Evolutionary conservation across 371 early-diverging fungal genomes (phyloP).

Genomic region (Mucor velutinosus): DNA sequence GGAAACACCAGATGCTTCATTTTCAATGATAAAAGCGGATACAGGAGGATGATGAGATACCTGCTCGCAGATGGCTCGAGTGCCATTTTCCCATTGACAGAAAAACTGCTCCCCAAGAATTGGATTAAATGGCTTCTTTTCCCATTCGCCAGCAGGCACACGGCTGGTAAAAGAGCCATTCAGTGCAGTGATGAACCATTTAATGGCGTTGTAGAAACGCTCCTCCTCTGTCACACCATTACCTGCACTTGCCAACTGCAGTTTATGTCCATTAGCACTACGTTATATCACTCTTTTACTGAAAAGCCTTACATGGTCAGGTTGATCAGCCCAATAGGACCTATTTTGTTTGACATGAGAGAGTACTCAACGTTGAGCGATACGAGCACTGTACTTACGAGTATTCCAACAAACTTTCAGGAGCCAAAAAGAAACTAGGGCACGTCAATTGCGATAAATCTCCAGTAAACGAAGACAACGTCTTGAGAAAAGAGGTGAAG

Average conservation of each 20-base stretch:
- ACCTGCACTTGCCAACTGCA: conserved; percentile 55
- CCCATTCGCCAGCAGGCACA: conserved; percentile 70
- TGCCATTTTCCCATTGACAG: conserved; percentile 68
- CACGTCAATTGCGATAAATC: conserved; percentile 79
- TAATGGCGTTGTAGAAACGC: conserved; percentile 70
- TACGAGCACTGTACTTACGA: conserved; percentile 50
- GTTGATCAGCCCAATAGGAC: conserved; percentile 54
- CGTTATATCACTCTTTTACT: not conserved
- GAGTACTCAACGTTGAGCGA: too few species aligned
- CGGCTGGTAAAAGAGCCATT: conserved; percentile 73
- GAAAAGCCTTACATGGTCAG: conserved; percentile 32
- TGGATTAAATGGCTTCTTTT: conserved; percentile 88
- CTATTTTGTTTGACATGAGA: conserved; percentile 11
- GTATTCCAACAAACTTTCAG: conserved; percentile 77
- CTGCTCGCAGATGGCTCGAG: conserved; percentile 72
- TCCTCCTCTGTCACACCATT: conserved; percentile 61
- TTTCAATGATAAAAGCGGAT: conserved; percentile 70
- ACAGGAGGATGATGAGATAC: conserved; percentile 83
- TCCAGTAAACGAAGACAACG: conserved; percentile 77
- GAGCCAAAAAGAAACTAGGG: conserved; percentile 76
- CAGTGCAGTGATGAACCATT: conserved; percentile 80
- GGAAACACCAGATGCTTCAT: conserved; percentile 66
- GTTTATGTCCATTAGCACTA: not conserved
- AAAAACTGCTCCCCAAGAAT: conserved; percentile 82
- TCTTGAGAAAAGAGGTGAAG: conserved; percentile 72